These are phyloP conservation scores for Microdochium trichocladiopsis DNA, from an alignment of 2,329 filamentous ascomycete species.

Conservation along the genomic window DNA sequence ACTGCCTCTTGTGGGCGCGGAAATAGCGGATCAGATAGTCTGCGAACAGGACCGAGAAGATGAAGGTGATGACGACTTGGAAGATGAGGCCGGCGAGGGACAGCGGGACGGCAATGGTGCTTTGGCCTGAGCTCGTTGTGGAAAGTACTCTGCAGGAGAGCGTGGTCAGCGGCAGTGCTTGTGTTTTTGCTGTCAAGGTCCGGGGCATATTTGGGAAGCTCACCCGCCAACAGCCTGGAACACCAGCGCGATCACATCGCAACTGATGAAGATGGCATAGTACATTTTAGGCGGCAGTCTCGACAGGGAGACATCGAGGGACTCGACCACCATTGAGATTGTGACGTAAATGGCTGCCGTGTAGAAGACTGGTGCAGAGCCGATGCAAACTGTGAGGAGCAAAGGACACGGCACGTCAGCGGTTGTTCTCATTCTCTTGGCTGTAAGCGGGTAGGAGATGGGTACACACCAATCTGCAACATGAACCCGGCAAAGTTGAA, in stretches of 20 bases:
- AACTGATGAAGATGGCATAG: slow-evolving; percentile 25
- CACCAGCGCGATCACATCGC: slow-evolving; percentile 33
- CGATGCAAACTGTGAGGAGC: slow-evolving; percentile 44
- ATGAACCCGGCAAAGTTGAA: slow-evolving; percentile 55
- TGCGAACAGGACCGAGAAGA: slow-evolving; percentile 40
- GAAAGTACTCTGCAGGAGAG: slow-evolving; percentile 28
- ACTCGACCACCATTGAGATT: slow-evolving; percentile 23
- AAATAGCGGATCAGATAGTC: slow-evolving; percentile 31
- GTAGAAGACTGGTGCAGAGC: slow-evolving; percentile 47
- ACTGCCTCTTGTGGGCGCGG: not conserved
- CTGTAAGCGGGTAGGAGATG: not conserved
- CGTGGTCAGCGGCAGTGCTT: slow-evolving; percentile 29
- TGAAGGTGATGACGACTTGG: slow-evolving; percentile 46
- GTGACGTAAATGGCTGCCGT: slow-evolving; percentile 62
- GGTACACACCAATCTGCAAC: slow-evolving; percentile 51
- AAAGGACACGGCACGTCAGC: not conserved
- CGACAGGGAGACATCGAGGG: slow-evolving; percentile 14
- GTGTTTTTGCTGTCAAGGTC: no score
- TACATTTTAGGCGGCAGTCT: slow-evolving; percentile 17
- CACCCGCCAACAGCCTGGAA: slow-evolving; percentile 34
- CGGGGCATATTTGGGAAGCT: no score
- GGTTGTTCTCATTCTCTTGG: not conserved
- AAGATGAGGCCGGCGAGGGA: slow-evolving; percentile 50
- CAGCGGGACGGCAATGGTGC: slow-evolving; percentile 37
- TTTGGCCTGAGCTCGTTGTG: slow-evolving; percentile 33